phyloP scores from a whole-genome alignment of 2,329 filamentous ascomycete genomes.

The Clarireedia paspali region DNA sequence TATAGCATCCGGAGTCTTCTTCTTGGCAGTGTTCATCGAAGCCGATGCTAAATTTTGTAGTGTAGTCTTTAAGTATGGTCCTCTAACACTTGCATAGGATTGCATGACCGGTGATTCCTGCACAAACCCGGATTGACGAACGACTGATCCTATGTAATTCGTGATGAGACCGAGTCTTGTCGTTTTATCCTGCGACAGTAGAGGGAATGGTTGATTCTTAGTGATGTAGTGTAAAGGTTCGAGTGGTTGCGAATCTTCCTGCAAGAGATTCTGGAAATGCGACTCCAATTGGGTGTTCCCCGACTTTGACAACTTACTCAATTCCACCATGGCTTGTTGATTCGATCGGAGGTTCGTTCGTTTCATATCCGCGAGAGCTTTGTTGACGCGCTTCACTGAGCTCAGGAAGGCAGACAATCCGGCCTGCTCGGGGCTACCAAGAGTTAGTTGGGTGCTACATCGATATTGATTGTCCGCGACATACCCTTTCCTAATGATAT shows the following conservation, averaged over 20 bases:
- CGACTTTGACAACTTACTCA: conserved; percentile 67
- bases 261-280: conserved; percentile 71
- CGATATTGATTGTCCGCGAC: not conserved
- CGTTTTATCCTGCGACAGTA: conserved; percentile 67
- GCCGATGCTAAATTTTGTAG: conserved; percentile 82
- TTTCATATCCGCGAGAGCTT: conserved; percentile 76
- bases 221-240: conserved; percentile 91
- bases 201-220: conserved; percentile 78
- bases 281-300: conserved; percentile 79
- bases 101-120: conserved; percentile 66
- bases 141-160: conserved; percentile 60
- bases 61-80: conserved; percentile 75
- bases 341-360: conserved; percentile 88
- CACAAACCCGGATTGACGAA: conserved; percentile 38
- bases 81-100: conserved; percentile 79
- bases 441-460: conserved; percentile 10
- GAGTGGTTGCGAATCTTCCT: conserved; percentile 69
- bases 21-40: conserved; percentile 74
- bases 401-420: conserved; percentile 79
- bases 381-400: conserved; percentile 81
- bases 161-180: conserved; percentile 74
- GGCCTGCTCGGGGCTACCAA: conserved; percentile 61
- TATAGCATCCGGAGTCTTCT: conserved; percentile 69
- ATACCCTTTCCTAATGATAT: conserved; percentile 72
- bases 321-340: conserved; percentile 77